phyloP scores from a whole-genome alignment of 257 asterid genomes.

The Solanum ossicruentum region DNA sequence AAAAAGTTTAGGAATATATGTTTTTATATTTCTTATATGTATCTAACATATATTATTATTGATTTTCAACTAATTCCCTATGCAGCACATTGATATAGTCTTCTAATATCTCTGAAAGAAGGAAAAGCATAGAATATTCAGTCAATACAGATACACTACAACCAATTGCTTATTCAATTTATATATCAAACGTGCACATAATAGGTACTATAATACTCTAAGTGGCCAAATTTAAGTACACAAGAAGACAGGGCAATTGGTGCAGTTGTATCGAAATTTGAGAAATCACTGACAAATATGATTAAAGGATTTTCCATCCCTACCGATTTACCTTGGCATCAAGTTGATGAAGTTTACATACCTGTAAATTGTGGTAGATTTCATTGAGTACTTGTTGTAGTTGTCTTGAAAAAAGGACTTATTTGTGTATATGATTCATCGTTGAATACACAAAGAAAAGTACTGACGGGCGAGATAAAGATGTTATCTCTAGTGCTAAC shows the following conservation, averaged over 20 bases:
- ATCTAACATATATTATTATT: too few relatives aligned
- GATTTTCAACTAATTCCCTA: too few relatives aligned
- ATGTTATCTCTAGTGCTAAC: not conserved
- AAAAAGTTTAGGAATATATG: too few relatives aligned
- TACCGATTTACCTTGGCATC: not conserved
- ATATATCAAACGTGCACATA: not conserved
- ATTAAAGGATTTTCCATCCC: not conserved
- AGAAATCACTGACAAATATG: too few relatives aligned
- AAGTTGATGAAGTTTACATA: not conserved
- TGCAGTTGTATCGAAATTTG: not conserved
- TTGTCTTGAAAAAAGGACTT: not conserved
- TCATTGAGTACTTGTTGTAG: not conserved
- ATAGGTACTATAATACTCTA: not conserved
- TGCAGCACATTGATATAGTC: not conserved
- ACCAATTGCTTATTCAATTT: too few relatives aligned
- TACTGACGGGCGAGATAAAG: not conserved
- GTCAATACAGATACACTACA: not conserved
- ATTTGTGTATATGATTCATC: not conserved
- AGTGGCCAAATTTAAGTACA: too few relatives aligned
- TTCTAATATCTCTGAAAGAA: too few relatives aligned
- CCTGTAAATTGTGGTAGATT: too few relatives aligned
- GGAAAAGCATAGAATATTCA: too few relatives aligned
- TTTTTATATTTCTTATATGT: too few relatives aligned
- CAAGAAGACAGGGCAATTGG: not conserved
- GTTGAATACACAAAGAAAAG: not conserved